A percentile compares a stretch with the other conserved stretches of the same genome.
These are phyloP conservation scores for Neofusicoccum kwambonambiense DNA, from an alignment of 2,329 filamentous ascomycete species.

Conservation along the genomic window DNA sequence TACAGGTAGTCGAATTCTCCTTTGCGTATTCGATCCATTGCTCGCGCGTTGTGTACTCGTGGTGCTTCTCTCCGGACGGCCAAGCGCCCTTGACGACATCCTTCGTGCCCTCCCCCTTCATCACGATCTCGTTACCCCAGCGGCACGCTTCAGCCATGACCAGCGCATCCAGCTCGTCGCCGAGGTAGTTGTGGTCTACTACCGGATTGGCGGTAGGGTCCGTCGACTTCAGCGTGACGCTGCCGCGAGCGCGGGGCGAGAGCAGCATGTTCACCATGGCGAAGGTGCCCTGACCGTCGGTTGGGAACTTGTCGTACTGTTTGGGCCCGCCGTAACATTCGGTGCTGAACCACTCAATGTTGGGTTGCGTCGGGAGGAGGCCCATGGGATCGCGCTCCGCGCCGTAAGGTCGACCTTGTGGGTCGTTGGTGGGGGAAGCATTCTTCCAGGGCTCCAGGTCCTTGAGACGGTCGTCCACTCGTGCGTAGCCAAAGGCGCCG, in stretches of 20 bases:
- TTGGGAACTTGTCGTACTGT: constrained; percentile 55
- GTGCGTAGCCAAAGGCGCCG: constrained; percentile 60
- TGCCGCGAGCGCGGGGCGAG: constrained; percentile 30
- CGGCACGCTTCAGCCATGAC: constrained; percentile 26
- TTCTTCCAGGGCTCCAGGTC: constrained; percentile 56
- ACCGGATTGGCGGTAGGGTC: constrained; percentile 26
- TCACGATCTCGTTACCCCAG: constrained; percentile 24
- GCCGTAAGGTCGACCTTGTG: constrained; percentile 33
- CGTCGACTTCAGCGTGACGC: constrained; percentile 25
- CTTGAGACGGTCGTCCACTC: constrained; percentile 59
- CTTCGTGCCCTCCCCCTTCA: constrained; percentile 57
- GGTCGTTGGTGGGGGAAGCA: constrained; percentile 28
- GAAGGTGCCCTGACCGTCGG: constrained; percentile 56
- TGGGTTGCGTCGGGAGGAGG: constrained; percentile 55
- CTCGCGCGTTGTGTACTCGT: constrained; percentile 53
- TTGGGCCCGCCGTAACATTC: constrained; percentile 63
- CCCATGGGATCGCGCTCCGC: constrained; percentile 63
- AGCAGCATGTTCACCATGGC: constrained; percentile 20
- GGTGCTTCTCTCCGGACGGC: constrained; percentile 50
- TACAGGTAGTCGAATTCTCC: constrained; percentile 38
- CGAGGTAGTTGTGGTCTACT: constrained; percentile 31
- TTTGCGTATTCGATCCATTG: constrained; percentile 60
- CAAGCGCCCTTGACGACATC: constrained; percentile 37
- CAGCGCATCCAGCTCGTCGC: constrained; percentile 25
- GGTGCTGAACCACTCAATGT: constrained; percentile 62